Conservation (phyloP, 306 rosid genomes). For the Erythrophleum fordii region DNA sequence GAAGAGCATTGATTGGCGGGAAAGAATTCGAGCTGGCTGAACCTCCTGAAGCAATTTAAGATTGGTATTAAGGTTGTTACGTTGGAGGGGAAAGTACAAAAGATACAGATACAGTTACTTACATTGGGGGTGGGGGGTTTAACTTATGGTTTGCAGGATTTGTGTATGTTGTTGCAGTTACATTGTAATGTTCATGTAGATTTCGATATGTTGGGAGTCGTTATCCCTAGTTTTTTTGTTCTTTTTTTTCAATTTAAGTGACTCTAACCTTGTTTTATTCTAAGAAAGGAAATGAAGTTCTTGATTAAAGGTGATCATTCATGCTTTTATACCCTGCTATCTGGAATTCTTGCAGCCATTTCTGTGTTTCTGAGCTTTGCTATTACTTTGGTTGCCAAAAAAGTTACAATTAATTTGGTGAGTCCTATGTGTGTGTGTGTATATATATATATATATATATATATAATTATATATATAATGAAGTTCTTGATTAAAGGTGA, state of each 20-base stretch:
- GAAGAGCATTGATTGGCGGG: conserved; percentile 78
- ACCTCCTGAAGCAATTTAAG: conserved; percentile 20
- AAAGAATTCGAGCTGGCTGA: conserved; percentile 64
- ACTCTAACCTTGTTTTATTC: conserved; percentile 50
- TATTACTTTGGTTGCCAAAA: not conserved
- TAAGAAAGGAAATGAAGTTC: conserved; percentile 44
- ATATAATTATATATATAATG: too few species aligned
- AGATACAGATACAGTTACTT: conserved; percentile 39
- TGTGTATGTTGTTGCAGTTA: conserved; percentile 33
- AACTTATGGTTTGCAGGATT: conserved; percentile 50
- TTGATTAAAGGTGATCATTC: conserved; percentile 21
- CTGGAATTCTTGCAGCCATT: not conserved
- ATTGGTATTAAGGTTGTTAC: conserved; percentile 34
- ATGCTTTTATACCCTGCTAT: not conserved
- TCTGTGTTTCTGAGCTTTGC: not conserved
- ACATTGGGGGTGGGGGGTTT: conserved; percentile 46
- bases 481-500: conserved; percentile 34
- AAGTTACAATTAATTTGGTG: not conserved
- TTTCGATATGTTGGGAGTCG: conserved; percentile 37
- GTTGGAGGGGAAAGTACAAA: conserved; percentile 32
- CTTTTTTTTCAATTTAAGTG: conserved; percentile 33
- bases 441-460: too few species aligned
- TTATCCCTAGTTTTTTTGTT: not conserved
- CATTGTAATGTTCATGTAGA: conserved; percentile 41
- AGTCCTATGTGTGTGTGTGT: too few species aligned